Percentiles rank a stretch among this genome's conserved stretches.
These are phyloP conservation scores for Phylloporus sp. DNA, from an alignment of 768 basidiomycete genomes.

Conservation along the genomic window DNA sequence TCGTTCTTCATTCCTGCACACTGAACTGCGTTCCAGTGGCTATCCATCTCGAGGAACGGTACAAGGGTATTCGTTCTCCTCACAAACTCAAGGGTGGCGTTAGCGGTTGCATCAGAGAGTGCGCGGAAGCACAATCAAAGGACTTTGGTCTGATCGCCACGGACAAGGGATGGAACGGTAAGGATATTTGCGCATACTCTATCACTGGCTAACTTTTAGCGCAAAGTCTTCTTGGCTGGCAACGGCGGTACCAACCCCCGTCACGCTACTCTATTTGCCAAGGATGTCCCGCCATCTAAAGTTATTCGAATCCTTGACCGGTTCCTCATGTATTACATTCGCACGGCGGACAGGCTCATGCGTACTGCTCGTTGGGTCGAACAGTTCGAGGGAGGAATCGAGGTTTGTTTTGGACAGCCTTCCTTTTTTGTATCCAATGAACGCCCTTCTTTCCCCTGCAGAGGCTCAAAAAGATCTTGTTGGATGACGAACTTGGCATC, in stretches of 20 bases:
- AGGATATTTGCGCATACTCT: constrained; percentile 1
- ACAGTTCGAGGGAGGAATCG: constrained; percentile 61
- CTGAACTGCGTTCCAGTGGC: constrained; percentile 41
- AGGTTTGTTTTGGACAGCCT: constrained; percentile 33
- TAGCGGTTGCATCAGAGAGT: constrained; percentile 69
- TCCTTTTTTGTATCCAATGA: background rate
- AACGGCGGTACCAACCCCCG: constrained; percentile 62
- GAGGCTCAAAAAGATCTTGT: constrained; percentile 58
- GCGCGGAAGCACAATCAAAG: constrained; percentile 70
- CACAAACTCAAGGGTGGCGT: constrained; percentile 78
- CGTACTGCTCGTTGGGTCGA: constrained; percentile 75
- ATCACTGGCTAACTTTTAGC: background rate
- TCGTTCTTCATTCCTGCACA: background rate
- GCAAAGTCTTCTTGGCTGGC: constrained; percentile 48
- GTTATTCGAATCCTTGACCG: constrained; percentile 60
- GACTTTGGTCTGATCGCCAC: constrained; percentile 77
- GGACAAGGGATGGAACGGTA: constrained; percentile 74
- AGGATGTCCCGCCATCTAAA: constrained; percentile 61
- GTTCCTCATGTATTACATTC: constrained; percentile 65
- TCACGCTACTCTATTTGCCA: constrained; percentile 62
- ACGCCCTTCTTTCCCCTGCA: constrained; percentile 14
- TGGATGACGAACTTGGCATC: constrained; percentile 70
- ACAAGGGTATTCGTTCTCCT: constrained; percentile 64
- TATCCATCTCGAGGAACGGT: constrained; percentile 64
- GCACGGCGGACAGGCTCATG: constrained; percentile 64